These are phyloP conservation scores for Daldinia decipiens DNA, from an alignment of 495 filamentous ascomycete species.

Conservation along the genomic window DNA sequence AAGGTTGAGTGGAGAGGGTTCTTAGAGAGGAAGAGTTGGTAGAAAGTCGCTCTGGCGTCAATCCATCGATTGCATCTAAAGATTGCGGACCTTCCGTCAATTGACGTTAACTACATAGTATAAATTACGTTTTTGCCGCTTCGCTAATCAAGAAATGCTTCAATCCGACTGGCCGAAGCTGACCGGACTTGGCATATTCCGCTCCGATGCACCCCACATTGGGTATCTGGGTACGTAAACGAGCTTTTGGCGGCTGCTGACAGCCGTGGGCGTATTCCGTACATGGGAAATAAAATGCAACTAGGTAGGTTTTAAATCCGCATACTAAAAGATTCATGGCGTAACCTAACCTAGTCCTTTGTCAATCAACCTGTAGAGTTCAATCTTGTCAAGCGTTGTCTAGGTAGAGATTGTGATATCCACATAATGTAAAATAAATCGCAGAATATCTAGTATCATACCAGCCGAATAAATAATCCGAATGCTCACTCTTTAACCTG, in stretches of 20 bases:
- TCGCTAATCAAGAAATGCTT: constrained; percentile 48
- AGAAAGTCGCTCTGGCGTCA: constrained; percentile 24
- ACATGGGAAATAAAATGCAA: no score
- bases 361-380: background rate
- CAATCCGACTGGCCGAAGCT: constrained; percentile 36
- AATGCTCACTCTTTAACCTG: background rate
- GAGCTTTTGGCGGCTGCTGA: constrained; percentile 13
- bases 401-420: no score
- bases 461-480: background rate
- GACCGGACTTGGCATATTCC: constrained; percentile 17
- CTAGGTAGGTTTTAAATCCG: background rate
- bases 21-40: constrained; percentile 5
- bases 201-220: constrained; percentile 14
- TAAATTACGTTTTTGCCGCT: constrained; percentile 45
- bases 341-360: no score
- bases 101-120: constrained; percentile 34
- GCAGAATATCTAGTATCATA: background rate
- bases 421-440: no score
- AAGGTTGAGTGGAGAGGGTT: constrained; percentile 46
- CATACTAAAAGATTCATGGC: background rate
- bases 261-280: no score
- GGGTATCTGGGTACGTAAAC: background rate
- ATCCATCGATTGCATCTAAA: constrained; percentile 37
- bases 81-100: constrained; percentile 28
- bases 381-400: no score